phyloP scores from a whole-genome alignment of 495 filamentous ascomycete species.

The Tuber calosporum region DNA sequence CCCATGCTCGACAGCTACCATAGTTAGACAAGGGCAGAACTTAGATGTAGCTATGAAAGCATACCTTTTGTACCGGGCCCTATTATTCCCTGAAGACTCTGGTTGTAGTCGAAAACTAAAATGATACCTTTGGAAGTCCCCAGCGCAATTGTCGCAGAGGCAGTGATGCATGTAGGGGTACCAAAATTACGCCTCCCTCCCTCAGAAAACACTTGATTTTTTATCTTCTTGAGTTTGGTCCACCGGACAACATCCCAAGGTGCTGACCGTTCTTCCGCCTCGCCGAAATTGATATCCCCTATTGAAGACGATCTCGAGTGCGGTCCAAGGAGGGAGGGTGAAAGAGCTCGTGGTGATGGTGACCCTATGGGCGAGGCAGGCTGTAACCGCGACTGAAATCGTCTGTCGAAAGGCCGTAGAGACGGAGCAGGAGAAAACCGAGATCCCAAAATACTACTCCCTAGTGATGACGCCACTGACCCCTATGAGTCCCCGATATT shows the following conservation, averaged over 20 bases:
- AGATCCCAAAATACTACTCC: slow-evolving; percentile 55
- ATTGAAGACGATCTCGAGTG: slow-evolving; percentile 72
- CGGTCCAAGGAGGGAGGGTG: slow-evolving; percentile 67
- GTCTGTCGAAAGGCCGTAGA: slow-evolving; percentile 83
- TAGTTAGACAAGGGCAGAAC: slow-evolving; percentile 13
- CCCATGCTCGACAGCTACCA: slow-evolving; percentile 77
- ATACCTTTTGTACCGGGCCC: slow-evolving; percentile 88
- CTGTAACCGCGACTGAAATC: slow-evolving; percentile 75
- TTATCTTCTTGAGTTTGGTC: slow-evolving; percentile 87
- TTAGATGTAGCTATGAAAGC: slow-evolving; percentile 25
- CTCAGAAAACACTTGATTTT: slow-evolving; percentile 88
- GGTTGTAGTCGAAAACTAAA: slow-evolving; percentile 92
- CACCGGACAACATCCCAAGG: slow-evolving; percentile 97
- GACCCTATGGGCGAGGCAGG: slow-evolving; percentile 17
- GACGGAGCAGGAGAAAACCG: slow-evolving; percentile 62
- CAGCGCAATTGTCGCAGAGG: slow-evolving; percentile 81
- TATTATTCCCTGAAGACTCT: slow-evolving; percentile 86
- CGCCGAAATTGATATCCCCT: slow-evolving; percentile 27
- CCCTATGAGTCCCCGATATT: slow-evolving; percentile 51
- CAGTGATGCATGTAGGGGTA: slow-evolving; percentile 77
- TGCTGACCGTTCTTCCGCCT: slow-evolving; percentile 47
- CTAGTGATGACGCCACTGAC: slow-evolving; percentile 69
- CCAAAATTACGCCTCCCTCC: slow-evolving; percentile 88
- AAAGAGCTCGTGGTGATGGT: slow-evolving; percentile 58
- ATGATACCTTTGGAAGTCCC: slow-evolving; percentile 92